Evolutionary conservation across 1,284 basidiomycete species (phyloP).

Genomic region (Ceratobasidium theobromae): DNA sequence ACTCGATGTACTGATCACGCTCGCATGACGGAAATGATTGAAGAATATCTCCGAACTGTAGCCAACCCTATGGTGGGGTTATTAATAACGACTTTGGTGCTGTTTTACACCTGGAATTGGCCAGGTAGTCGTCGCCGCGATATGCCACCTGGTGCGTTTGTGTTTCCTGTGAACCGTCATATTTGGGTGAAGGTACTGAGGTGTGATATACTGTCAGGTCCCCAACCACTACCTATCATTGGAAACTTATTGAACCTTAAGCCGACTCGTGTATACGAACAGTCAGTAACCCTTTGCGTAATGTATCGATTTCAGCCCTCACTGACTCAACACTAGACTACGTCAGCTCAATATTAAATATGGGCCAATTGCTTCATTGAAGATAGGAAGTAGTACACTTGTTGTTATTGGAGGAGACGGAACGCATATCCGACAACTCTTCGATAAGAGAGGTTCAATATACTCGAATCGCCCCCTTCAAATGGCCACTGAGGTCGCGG

Average conservation of each 20-base stretch:
- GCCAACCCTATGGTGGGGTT: neutral
- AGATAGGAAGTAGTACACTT: neutral
- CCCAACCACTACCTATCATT: neutral
- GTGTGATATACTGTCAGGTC: neutral
- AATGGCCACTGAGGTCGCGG: constrained; percentile 10
- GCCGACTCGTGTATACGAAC: neutral
- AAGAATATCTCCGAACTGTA: neutral
- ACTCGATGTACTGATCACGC: too few species aligned
- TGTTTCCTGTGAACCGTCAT: too few species aligned
- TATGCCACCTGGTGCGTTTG: constrained; percentile 2
- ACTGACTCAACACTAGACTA: neutral
- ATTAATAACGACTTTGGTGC: neutral
- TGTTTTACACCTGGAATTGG: constrained; percentile 7
- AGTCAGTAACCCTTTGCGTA: neutral
- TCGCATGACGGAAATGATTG: too few species aligned
- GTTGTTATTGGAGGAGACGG: constrained; percentile 27
- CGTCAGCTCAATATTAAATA: neutral
- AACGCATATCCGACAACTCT: constrained; percentile 3
- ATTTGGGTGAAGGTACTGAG: too few species aligned
- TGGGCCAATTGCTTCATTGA: constrained; percentile 8
- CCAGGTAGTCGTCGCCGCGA: neutral
- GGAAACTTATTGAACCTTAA: constrained; percentile 7
- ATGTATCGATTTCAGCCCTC: neutral
- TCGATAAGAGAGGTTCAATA: constrained; percentile 27
- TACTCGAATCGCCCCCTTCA: constrained; percentile 16